Evolutionary conservation across 1,139 yeast species (phyloP), one percentile per base, ranked within the genome.

Genomic region (Scheffersomyces lignicola): DNA sequence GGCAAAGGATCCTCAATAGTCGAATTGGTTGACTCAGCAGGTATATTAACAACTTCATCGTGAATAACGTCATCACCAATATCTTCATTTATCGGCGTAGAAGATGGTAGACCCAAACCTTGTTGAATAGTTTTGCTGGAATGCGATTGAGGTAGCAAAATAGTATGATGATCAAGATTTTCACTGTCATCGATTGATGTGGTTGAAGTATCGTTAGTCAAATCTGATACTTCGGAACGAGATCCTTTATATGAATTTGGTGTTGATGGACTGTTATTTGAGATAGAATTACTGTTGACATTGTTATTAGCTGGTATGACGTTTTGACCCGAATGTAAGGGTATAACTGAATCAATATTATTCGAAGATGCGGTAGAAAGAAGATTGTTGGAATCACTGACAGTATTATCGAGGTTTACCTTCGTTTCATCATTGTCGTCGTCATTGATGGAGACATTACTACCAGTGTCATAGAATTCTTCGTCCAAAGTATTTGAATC

Each of bases 161-260:
- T 24, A 9, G 29, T 32, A 13, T 26, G 20, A 11, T 31, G 17
- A 2, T 39, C 29, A 27, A 33, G 33, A 6, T 32, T 33, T 24
- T 32, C 33, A 27, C 36, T 35, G 9, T 48, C 26, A 17, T 55
- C 60, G 11, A 58, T 41, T 7, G 69, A 61, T 14, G 65, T 56
- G 3, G 69, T 69, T 1, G 59, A 48, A 3, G 71, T 65, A 27
- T 63, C 69, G 37, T 60, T 60, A 24, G 68, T 54, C 16, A 49
- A 40, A 23, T 41, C 40, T n/a, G 45, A 40, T n/a, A 35, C 31
- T 39, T 42, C 45, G 17, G 46, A 42, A 18, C 44, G 33, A 12
- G 46, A 39, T 3, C 43, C 45, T 35, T 60, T 63, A 36, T 58
- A 59, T 10, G 66, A 61, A 3, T 57, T 57, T 7, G 68, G 69